phyloP scores from a whole-genome alignment of 257 asterid species.

The Ehretia macrophylla region DNA sequence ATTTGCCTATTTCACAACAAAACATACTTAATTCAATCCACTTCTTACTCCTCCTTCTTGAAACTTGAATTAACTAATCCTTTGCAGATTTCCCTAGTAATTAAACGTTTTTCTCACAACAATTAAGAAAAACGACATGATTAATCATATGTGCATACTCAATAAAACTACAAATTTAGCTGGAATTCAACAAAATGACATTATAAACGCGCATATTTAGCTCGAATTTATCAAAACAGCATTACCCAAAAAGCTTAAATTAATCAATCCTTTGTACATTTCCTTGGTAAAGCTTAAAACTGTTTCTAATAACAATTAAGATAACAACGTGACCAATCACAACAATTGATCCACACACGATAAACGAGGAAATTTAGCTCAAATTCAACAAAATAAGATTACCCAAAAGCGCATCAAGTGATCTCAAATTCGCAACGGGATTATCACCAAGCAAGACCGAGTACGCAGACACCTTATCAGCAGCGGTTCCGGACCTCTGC shows the following conservation, averaged over 20 bases:
- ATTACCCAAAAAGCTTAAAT: too few species aligned
- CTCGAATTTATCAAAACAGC: neutral
- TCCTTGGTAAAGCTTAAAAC: neutral
- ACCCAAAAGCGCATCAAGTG: conserved; percentile 74
- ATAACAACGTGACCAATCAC: neutral
- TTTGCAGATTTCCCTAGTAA: too few species aligned
- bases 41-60: too few species aligned
- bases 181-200: neutral
- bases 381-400: conserved; percentile 19
- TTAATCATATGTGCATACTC: neutral
- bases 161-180: neutral
- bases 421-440: conserved; percentile 75
- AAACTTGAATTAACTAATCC: too few species aligned
- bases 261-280: neutral
- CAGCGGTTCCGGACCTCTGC: conserved; percentile 61
- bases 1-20: too few species aligned
- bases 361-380: conserved; percentile 43
- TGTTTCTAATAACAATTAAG: neutral
- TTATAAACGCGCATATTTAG: neutral
- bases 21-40: too few species aligned
- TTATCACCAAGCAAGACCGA: conserved; percentile 89
- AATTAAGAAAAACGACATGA: neutral
- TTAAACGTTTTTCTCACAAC: neutral
- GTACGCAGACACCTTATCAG: neutral
- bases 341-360: neutral